Evolutionary conservation across 768 basidiomycete genomes (phyloP).

Genomic region (Mycena vitilis): DNA sequence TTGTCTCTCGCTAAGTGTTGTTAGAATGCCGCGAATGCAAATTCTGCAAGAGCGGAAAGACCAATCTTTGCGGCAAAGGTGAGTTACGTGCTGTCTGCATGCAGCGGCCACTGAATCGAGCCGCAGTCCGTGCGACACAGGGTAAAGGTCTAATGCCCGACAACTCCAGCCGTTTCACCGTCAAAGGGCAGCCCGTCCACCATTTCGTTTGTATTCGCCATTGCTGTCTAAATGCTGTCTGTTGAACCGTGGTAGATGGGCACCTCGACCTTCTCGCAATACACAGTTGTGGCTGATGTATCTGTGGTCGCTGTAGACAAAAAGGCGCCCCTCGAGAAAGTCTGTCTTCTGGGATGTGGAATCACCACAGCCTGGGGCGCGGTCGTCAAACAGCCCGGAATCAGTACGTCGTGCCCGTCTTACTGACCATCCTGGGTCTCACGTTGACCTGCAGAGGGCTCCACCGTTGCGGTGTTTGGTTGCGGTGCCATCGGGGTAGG

Average conservation of each 20-base stretch:
- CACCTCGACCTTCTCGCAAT: conserved; percentile 99
- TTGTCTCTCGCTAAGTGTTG: conserved; percentile 21
- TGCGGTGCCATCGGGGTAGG: conserved; percentile 88
- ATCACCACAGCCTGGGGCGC: conserved; percentile 99
- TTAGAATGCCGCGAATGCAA: conserved; percentile 96
- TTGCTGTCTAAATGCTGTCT: conserved; percentile 5
- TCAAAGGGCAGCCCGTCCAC: conserved; percentile 86
- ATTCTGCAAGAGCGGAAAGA: conserved; percentile 98
- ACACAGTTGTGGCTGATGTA: conserved; percentile 97
- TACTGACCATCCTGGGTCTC: conserved; percentile 3
- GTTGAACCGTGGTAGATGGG: conserved; percentile 79
- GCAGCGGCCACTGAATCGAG: conserved; percentile 9
- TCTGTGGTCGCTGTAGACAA: conserved; percentile 93
- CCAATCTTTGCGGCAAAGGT: conserved; percentile 98
- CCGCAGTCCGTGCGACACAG: conserved; percentile 88
- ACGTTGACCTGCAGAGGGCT: conserved; percentile 65
- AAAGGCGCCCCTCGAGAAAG: conserved; percentile 91
- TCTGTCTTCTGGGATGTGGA: conserved; percentile 96
- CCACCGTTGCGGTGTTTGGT: conserved; percentile 94
- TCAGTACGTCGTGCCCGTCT: conserved; percentile 62
- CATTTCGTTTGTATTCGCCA: conserved; percentile 79
- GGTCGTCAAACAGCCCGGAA: conserved; percentile 89
- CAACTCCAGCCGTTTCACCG: conserved; percentile 86
- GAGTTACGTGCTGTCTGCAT: conserved; percentile 12
- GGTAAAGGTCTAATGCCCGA: conserved; percentile 97